Evolutionary conservation across 441 rosid genomes (phyloP).

Genomic region (Brassica hybrid): DNA sequence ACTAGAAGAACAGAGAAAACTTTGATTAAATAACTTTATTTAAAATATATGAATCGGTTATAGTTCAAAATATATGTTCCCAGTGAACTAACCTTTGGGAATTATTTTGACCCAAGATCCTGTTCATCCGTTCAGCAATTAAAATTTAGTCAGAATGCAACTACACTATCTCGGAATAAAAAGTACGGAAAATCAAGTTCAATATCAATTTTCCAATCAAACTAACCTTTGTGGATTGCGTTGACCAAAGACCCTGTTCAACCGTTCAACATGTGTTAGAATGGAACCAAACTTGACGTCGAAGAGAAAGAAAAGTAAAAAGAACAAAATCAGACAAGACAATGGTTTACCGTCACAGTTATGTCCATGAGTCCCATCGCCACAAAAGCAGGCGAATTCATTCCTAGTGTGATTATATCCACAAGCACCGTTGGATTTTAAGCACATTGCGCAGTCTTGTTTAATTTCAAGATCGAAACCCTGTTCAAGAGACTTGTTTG

Average conservation of each 20-base stretch:
- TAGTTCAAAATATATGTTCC: neutral
- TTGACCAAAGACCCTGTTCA: neutral
- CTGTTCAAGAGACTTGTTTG: constrained; percentile 24
- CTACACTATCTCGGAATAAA: neutral
- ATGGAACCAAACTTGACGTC: constrained; percentile 3
- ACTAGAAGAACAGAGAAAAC: neutral
- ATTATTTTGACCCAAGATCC: neutral
- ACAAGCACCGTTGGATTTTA: constrained; percentile 45
- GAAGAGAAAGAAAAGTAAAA: neutral
- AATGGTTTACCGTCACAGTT: constrained; percentile 26
- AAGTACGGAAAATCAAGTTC: neutral
- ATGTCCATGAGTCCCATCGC: neutral
- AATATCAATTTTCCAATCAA: neutral
- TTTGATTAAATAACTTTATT: neutral
- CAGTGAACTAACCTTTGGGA: neutral
- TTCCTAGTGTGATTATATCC: constrained; percentile 38
- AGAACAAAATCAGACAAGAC: neutral
- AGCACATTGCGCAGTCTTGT: constrained; percentile 40
- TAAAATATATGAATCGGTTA: neutral
- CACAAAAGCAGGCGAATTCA: constrained; percentile 49
- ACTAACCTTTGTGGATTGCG: neutral
- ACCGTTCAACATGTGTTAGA: neutral
- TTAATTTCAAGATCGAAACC: constrained; percentile 51
- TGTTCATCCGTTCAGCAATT: neutral
- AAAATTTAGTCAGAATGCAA: neutral